These are phyloP conservation scores for Panicum hallii DNA, from an alignment of 202 grass and related monocot genomes.

Conservation along the genomic window DNA sequence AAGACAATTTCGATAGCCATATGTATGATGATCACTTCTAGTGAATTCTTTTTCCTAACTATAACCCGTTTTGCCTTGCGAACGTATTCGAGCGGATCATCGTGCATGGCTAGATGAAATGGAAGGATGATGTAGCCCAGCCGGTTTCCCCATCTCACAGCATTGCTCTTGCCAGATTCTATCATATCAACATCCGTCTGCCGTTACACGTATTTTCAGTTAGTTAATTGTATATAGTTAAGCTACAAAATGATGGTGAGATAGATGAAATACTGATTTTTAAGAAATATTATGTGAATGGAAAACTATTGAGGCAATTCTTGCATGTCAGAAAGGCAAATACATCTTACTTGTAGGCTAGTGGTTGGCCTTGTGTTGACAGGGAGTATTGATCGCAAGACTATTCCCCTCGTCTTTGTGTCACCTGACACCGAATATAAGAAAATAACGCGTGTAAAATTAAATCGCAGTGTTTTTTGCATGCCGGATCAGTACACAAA, in stretches of 20 bases:
- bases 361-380: slow-evolving; percentile 56
- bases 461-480: neutral
- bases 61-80: slow-evolving; percentile 49
- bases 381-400: slow-evolving; percentile 57
- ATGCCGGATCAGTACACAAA: neutral
- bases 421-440: neutral
- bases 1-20: slow-evolving; percentile 35
- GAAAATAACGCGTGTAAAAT: neutral
- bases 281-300: neutral
- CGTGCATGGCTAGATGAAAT: slow-evolving; percentile 42
- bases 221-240: neutral
- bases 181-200: slow-evolving; percentile 61
- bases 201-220: neutral
- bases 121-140: slow-evolving; percentile 55
- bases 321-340: neutral
- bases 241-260: neutral
- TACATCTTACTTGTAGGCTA: slow-evolving; percentile 55
- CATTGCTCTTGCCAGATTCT: slow-evolving; percentile 20
- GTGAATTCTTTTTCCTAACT: slow-evolving; percentile 66
- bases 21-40: slow-evolving; percentile 50
- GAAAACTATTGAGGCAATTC: too few species aligned
- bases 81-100: slow-evolving; percentile 62
- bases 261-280: neutral
- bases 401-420: slow-evolving; percentile 32
- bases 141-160: slow-evolving; percentile 55